Base-by-base conservation (phyloP, 2,329 filamentous ascomycete species). In the Sporothrix protearum region DNA sequence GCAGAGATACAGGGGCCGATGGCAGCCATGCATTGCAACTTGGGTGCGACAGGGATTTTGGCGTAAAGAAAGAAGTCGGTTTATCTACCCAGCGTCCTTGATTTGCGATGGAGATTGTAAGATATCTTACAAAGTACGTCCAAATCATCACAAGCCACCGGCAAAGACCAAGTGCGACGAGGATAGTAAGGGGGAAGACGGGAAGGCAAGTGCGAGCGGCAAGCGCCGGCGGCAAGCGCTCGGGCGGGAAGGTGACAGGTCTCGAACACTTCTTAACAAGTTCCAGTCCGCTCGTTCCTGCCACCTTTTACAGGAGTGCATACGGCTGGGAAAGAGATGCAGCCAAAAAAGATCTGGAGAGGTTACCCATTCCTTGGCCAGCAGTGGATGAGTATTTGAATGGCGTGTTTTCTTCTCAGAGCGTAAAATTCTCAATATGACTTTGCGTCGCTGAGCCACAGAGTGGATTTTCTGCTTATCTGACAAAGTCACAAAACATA, bases 1-100 rank as follows among this genome's bases (percentile, higher is more conserved):
- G 9, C 8, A 30, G 61, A 16, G 61, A 33, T 10, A 12, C 36
- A 28, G 45, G 33, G 33, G 33, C 66, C 42, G 66, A 39, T 22
- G 66, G 57, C 51, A 8, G 51, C 33, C 22, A 69, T 45, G 36
- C 22, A 30, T 55, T 57, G 22, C 59, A 63, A 63, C 59, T 33
- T 68, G n/a, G 28, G 45, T 68, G 45, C 53, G 64, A 68, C 64
- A 53, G 30, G 45, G 19, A 25, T n/a, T n/a, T n/a, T n/a, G n/a
- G n/a, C 6, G 7, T 7, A 33, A 36, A 22, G 22, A 8, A 33
- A 30, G n/a, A 8, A 22, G 61, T 39, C n/a, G n/a, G n/a, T 47
- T 19, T 28, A 28, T 64, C 16, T 45, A 7, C 16, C 2, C 14
- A 28, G 25, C 4, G 22, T 36, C 55, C 28, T 33, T 33, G 55